phyloP scores from a whole-genome alignment of 2,329 filamentous ascomycete genomes.

The Verticillium zaregamsianum region DNA sequence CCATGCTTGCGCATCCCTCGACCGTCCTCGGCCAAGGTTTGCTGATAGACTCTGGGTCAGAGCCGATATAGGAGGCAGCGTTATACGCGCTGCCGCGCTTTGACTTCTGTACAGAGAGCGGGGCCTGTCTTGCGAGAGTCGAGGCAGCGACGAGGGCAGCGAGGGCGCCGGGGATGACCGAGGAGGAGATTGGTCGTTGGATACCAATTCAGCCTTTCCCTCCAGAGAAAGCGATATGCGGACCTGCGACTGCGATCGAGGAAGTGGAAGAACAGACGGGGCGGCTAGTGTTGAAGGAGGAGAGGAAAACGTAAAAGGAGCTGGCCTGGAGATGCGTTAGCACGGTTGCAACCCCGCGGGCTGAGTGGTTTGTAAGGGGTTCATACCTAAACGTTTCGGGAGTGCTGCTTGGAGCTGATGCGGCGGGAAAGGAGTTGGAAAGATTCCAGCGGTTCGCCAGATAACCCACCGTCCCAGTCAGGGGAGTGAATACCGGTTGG shows the following conservation, averaged over 20 bases:
- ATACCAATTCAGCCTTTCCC: conserved; percentile 83
- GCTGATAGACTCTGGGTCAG: conserved; percentile 51
- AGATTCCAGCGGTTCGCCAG: conserved; percentile 55
- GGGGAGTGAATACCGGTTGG: conserved; percentile 29
- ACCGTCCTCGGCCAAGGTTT: conserved; percentile 64
- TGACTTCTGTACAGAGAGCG: conserved; percentile 64
- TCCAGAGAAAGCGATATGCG: conserved; percentile 81
- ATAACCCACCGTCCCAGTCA: conserved; percentile 44
- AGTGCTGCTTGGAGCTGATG: conserved; percentile 32
- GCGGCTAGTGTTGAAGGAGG: conserved; percentile 19
- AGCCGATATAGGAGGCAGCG: conserved; percentile 51
- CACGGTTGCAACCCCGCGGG: conserved; percentile 5
- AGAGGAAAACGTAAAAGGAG: conserved; percentile 35
- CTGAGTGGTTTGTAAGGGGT: conserved; percentile 7
- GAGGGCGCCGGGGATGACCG: conserved; percentile 45
- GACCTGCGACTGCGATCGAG: conserved; percentile 48
- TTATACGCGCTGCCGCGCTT: conserved; percentile 59
- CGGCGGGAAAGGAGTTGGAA: conserved; percentile 46
- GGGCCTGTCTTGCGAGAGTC: conserved; percentile 42
- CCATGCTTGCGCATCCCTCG: conserved; percentile 85
- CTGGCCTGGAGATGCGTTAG: conserved; percentile 26
- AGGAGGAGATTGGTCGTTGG: conserved; percentile 66
- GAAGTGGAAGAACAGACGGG: conserved; percentile 33
- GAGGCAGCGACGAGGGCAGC: conserved; percentile 42
- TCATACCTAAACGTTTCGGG: conserved; percentile 45